Conservation (phyloP, 176 grass and related monocot genomes). For the Oryza meridionalis region DNA sequence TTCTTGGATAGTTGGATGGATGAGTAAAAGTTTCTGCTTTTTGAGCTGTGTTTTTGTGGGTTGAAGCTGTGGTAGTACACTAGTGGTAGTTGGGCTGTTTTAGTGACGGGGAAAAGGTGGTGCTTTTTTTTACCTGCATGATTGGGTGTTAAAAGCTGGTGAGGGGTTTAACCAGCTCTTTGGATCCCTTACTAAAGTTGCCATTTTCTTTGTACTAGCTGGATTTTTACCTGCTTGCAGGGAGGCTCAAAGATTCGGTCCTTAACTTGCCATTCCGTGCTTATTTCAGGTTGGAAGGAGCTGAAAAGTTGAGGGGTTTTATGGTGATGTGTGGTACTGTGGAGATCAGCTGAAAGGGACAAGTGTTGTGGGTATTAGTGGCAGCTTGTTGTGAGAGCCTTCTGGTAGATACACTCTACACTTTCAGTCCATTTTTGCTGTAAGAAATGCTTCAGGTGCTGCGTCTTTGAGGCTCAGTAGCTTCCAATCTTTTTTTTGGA, state of each 20-base stretch:
- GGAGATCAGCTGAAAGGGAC: constrained; percentile 55
- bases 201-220: not conserved
- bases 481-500: constrained; percentile 4
- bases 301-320: not conserved
- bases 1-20: constrained; percentile 20
- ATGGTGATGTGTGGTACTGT: not conserved
- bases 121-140: constrained; percentile 41
- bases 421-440: not conserved
- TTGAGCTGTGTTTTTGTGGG: constrained; percentile 35
- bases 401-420: constrained; percentile 20
- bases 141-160: constrained; percentile 25
- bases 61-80: not conserved
- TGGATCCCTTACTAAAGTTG: constrained; percentile 2
- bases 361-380: constrained; percentile 19
- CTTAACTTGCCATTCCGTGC: constrained; percentile 14
- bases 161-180: constrained; percentile 3
- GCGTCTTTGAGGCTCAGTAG: constrained; percentile 33
- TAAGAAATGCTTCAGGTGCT: constrained; percentile 33
- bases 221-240: not conserved
- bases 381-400: not conserved
- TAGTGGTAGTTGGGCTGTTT: constrained; percentile 30
- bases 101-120: not conserved
- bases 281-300: constrained; percentile 37
- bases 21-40: constrained; percentile 16
- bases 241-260: constrained; percentile 32